These are phyloP conservation scores for Candida odintsovae DNA, from an alignment of 805 yeast species.

Conservation along the genomic window DNA sequence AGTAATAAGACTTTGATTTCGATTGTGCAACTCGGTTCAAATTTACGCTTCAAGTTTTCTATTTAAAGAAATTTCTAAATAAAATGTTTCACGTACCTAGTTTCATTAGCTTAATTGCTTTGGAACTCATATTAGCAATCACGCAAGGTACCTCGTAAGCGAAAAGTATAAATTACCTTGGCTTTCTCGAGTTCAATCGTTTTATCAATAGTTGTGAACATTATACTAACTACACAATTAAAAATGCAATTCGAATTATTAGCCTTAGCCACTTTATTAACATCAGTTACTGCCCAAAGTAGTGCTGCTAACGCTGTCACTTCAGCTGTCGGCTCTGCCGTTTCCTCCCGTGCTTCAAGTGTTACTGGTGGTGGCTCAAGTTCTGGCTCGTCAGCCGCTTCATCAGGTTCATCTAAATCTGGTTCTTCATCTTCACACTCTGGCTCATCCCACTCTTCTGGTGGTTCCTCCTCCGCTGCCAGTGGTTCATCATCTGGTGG, in stretches of 20 bases:
- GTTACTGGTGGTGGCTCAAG: background rate
- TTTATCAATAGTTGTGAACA: too few species aligned
- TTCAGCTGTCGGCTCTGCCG: constrained; percentile 6
- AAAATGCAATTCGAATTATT: constrained; percentile 23
- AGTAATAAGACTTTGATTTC: too few species aligned
- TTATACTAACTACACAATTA: too few species aligned
- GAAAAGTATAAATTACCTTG: background rate
- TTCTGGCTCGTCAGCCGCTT: constrained; percentile 5
- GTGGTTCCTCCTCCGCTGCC: too few species aligned
- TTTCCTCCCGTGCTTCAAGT: too few species aligned
- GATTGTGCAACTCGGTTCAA: too few species aligned
- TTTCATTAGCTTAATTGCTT: too few species aligned
- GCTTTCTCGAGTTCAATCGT: background rate
- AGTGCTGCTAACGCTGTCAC: too few species aligned
- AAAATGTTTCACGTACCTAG: too few species aligned
- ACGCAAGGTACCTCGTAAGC: background rate
- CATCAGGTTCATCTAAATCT: constrained; percentile 1
- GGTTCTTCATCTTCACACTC: background rate
- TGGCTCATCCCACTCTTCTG: too few species aligned
- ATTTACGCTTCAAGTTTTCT: background rate
- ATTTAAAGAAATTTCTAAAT: background rate
- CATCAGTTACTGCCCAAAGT: background rate
- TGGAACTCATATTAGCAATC: too few species aligned
- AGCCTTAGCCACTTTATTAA: background rate
- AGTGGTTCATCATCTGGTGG: background rate